A percentile compares a stretch with the other conserved stretches of the same genome.
phyloP scores from a whole-genome alignment of 306 rosid species.

The Glycyrrhiza uralensis region DNA sequence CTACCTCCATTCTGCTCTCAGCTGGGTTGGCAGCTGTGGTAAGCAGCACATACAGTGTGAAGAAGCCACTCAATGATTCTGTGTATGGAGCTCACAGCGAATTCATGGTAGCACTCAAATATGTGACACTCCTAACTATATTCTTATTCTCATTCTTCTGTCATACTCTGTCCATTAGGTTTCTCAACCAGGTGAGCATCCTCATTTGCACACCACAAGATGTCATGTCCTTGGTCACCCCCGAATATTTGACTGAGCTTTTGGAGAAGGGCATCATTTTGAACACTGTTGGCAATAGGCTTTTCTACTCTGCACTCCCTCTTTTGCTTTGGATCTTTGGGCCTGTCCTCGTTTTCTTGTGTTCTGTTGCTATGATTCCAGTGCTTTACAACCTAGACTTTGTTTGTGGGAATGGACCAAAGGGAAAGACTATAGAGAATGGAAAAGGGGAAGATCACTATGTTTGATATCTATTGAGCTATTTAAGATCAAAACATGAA shows the following conservation, averaged over 20 bases:
- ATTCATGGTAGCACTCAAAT: slow-evolving; percentile 80
- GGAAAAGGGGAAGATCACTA: slow-evolving; percentile 6
- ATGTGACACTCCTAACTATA: slow-evolving; percentile 71
- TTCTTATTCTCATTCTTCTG: slow-evolving; percentile 85
- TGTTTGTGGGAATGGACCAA: slow-evolving; percentile 34
- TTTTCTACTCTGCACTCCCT: slow-evolving; percentile 75
- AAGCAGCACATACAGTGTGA: slow-evolving; percentile 88
- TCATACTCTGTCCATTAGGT: slow-evolving; percentile 76
- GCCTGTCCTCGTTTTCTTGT: slow-evolving; percentile 68
- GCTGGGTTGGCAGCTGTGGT: slow-evolving; percentile 75
- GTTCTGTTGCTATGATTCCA: slow-evolving; percentile 63
- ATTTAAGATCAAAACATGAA: not conserved
- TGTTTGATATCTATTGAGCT: slow-evolving; percentile 18
- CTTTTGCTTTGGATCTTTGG: slow-evolving; percentile 86
- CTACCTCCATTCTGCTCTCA: slow-evolving; percentile 72
- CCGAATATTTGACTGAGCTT: slow-evolving; percentile 59
- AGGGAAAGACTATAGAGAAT: not conserved
- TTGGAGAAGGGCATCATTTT: slow-evolving; percentile 69
- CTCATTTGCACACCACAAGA: slow-evolving; percentile 70
- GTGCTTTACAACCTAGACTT: slow-evolving; percentile 80
- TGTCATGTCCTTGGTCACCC: slow-evolving; percentile 39
- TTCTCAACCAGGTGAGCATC: slow-evolving; percentile 74
- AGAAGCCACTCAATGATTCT: slow-evolving; percentile 71
- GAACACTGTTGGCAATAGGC: slow-evolving; percentile 79
- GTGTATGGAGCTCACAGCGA: slow-evolving; percentile 84